Base-by-base conservation (phyloP, 257 asterid species). In the Cinchona pubescens region DNA sequence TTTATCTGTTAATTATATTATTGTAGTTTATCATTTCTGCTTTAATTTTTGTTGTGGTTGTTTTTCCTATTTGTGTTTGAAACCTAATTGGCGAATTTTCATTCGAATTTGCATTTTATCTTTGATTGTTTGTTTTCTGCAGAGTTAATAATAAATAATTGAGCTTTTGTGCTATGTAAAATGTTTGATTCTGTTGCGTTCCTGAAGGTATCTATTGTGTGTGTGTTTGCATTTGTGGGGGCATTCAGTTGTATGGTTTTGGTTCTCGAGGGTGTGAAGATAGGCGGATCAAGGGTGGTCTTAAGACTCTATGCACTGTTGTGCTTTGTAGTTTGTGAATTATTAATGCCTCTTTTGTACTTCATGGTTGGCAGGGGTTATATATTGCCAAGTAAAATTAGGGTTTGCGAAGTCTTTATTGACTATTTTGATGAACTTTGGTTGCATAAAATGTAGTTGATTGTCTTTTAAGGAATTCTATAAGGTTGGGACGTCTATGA, bases 61-160 rank as follows among this genome's bases (percentile, higher is more conserved):
- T 29, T 34, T n/a, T 1, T n/a, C 9, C 25, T 21, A 1, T 77
- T 0, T 14, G 8, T 38, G 27, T 5, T 19, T 15, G 58, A 12
- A 70, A 73, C 72, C 81, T 62, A 69, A 72, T 46, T 46, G 12
- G 34, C 21, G 45, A 49, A 51, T n/a, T 2, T 66, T 49, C 6
- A 37, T 35, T 18, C 32, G 35, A 19, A n/a, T 59, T 42, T 1
- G 1, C 2, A 3, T 58, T 58, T 32, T 35, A 25, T 34, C 14
- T 32, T 76, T 40, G 4, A 48, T 53, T 49, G 46, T 75, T n/a
- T 51, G 43, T 56, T 18, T 37, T 58, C 21, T 53, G 3, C 59
- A n/a, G 14, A 10, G 25, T 48, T 69, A 15, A 64, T 21, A 4
- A 13, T 38, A 43, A 46, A 25, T 32, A 12, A 25, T 25, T 12